Evolutionary conservation across 768 basidiomycete species (phyloP).

Genomic region (Royoungia palumana): DNA sequence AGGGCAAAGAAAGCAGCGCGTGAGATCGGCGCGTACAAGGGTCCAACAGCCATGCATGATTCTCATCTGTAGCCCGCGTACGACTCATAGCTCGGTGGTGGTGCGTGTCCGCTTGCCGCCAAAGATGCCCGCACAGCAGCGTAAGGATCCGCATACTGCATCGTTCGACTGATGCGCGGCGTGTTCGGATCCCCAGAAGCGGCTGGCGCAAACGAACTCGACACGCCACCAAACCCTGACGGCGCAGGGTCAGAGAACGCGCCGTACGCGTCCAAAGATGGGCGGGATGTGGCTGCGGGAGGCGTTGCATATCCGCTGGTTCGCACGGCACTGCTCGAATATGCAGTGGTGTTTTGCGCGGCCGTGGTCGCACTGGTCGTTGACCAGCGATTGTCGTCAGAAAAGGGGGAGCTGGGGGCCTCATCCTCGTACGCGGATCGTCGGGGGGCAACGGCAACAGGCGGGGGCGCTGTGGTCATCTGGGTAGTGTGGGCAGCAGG

Average conservation of each 20-base stretch:
- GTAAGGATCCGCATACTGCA: slow-evolving; percentile 92
- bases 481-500: slow-evolving; percentile 32
- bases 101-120: slow-evolving; percentile 28
- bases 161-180: slow-evolving; percentile 75
- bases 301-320: slow-evolving; percentile 30
- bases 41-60: background rate
- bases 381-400: slow-evolving; percentile 51
- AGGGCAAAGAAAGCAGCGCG: slow-evolving; percentile 1
- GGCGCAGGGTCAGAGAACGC: slow-evolving; percentile 89
- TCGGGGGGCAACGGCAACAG: slow-evolving; percentile 11
- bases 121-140: slow-evolving; percentile 71
- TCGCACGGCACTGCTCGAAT: slow-evolving; percentile 19
- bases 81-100: slow-evolving; percentile 52
- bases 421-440: slow-evolving; percentile 26
- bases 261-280: slow-evolving; percentile 84
- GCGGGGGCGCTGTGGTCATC: slow-evolving; percentile 13
- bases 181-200: slow-evolving; percentile 31
- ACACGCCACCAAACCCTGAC: slow-evolving; percentile 56
- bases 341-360: slow-evolving; percentile 23
- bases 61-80: slow-evolving; percentile 50
- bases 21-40: slow-evolving; percentile 14
- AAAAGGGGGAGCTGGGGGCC: slow-evolving; percentile 40
- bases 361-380: slow-evolving; percentile 28
- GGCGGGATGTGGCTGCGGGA: slow-evolving; percentile 43
- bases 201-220: slow-evolving; percentile 34